phyloP scores from a whole-genome alignment of 1,139 yeast genomes.

The Candida tetrigidarum region DNA sequence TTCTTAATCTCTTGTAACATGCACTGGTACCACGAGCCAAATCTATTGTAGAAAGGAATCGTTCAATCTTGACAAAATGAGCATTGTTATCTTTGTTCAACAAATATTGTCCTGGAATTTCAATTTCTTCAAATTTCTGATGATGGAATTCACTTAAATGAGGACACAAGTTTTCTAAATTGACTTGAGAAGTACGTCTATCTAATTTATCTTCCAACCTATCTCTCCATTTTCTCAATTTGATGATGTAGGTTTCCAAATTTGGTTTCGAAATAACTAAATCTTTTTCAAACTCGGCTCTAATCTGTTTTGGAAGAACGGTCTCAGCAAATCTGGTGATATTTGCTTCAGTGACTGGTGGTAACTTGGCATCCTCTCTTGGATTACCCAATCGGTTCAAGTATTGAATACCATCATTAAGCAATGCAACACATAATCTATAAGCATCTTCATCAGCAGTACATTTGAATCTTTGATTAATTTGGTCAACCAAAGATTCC shows the following conservation, averaged over 20 bases:
- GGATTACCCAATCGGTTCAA: conserved; percentile 86
- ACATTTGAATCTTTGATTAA: conserved; percentile 91
- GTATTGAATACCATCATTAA: conserved; percentile 92
- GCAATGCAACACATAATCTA: conserved; percentile 85
- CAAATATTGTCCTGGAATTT: conserved; percentile 95
- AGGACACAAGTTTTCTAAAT: conserved; percentile 90
- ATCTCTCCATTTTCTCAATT: conserved; percentile 91
- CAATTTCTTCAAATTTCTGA: conserved; percentile 97
- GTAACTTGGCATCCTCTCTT: conserved; percentile 84
- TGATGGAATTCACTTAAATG: conserved; percentile 97
- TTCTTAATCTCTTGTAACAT: conserved; percentile 88
- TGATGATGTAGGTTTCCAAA: conserved; percentile 81
- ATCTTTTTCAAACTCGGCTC: conserved; percentile 92
- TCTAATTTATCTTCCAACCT: conserved; percentile 91
- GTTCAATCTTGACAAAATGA: conserved; percentile 89
- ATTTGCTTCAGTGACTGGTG: conserved; percentile 91
- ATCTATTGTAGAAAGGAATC: conserved; percentile 89
- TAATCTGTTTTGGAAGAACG: conserved; percentile 85
- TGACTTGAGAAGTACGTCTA: conserved; percentile 73
- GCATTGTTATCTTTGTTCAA: conserved; percentile 80
- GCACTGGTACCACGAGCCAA: conserved; percentile 89
- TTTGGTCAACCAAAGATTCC: conserved; percentile 95
- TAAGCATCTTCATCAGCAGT: conserved; percentile 97
- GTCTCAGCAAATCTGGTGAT: conserved; percentile 92
- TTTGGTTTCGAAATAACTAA: conserved; percentile 88